phyloP scores from a whole-genome alignment of 2,329 filamentous ascomycete species.

The Talaromyces sp. region DNA sequence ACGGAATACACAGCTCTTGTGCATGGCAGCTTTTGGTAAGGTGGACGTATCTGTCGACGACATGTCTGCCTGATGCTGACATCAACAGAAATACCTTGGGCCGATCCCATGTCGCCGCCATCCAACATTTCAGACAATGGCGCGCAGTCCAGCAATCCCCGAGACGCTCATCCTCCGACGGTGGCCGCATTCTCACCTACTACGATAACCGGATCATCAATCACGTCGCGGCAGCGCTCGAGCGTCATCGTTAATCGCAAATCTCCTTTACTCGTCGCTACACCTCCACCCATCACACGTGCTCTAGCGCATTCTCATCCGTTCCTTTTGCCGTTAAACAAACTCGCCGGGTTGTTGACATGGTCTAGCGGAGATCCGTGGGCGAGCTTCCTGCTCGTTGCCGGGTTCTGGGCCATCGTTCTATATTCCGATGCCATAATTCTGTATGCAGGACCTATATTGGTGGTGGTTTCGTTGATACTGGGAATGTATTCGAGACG shows the following conservation, averaged over 20 bases:
- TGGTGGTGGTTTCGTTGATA: slow-evolving; percentile 75
- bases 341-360: slow-evolving; percentile 76
- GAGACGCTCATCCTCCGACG: slow-evolving; percentile 61
- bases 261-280: slow-evolving; percentile 85
- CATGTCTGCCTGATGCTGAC: background rate
- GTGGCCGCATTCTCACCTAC: slow-evolving; percentile 86
- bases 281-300: slow-evolving; percentile 89
- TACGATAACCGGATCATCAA: slow-evolving; percentile 65
- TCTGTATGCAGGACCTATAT: slow-evolving; percentile 74
- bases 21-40: slow-evolving; percentile 52
- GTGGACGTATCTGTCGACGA: background rate
- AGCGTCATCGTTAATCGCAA: slow-evolving; percentile 97
- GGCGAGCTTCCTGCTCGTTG: slow-evolving; percentile 91
- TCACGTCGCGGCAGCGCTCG: slow-evolving; percentile 71
- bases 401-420: slow-evolving; percentile 77
- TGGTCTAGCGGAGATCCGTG: slow-evolving; percentile 93
- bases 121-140: slow-evolving; percentile 38
- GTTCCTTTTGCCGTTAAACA: slow-evolving; percentile 85
- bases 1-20: slow-evolving; percentile 33
- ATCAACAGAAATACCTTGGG: slow-evolving; percentile 48
- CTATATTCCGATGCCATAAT: slow-evolving; percentile 85
- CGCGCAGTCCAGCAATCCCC: slow-evolving; percentile 26
- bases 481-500: slow-evolving; percentile 87
- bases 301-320: slow-evolving; percentile 94
- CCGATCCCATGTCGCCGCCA: slow-evolving; percentile 51